Evolutionary conservation across 176 grass and related monocot species (phyloP).

Genomic region (Pharus latifolius): DNA sequence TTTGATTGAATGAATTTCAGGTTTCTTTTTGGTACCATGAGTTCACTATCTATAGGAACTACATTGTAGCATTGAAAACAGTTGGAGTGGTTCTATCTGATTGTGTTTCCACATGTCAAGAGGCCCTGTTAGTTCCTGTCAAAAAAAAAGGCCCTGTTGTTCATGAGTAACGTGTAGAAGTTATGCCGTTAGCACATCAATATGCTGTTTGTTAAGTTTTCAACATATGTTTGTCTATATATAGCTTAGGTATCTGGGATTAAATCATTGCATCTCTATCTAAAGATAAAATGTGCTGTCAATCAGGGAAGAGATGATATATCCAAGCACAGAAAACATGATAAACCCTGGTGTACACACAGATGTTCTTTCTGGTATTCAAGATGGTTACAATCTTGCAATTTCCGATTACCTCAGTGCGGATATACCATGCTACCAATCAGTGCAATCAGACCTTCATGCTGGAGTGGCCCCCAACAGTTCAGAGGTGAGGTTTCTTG

Average conservation of each 20-base stretch:
- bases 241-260: background rate
- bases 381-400: conserved; percentile 61
- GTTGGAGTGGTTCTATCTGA: background rate
- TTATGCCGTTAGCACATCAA: background rate
- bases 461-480: conserved; percentile 31
- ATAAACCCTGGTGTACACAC: conserved; percentile 34
- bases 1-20: background rate
- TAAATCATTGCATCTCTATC: background rate
- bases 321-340: conserved; percentile 56
- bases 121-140: too few species aligned
- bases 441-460: conserved; percentile 68
- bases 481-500: conserved; percentile 19
- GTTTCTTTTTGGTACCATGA: background rate
- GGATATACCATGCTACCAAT: conserved; percentile 61
- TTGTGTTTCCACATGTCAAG: background rate
- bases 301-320: conserved; percentile 39
- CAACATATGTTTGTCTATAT: background rate
- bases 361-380: conserved; percentile 51
- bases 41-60: conserved; percentile 8
- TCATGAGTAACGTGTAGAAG: background rate
- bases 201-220: conserved; percentile 3
- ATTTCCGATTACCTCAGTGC: conserved; percentile 68
- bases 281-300: background rate
- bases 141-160: background rate
- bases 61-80: background rate